Conservation (phyloP, 2,329 filamentous ascomycete species). For the Coniochaeta prunicola region DNA sequence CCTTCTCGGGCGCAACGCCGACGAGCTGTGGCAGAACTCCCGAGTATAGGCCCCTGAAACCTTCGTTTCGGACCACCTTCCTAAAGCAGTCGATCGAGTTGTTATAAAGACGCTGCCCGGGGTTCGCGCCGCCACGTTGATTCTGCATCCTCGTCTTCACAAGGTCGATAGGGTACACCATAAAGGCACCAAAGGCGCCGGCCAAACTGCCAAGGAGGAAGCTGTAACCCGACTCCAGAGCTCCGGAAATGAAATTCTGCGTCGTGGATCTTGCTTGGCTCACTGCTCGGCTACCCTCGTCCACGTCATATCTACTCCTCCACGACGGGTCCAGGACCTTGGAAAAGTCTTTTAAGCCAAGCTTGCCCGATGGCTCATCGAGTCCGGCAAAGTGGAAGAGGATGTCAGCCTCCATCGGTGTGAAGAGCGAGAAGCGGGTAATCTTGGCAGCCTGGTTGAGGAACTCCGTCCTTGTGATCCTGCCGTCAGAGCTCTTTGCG, state of each 20-base stretch:
- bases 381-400: constrained; percentile 97
- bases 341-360: constrained; percentile 78
- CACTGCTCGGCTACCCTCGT: constrained; percentile 32
- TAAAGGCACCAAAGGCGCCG: constrained; percentile 95
- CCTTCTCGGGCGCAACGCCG: constrained; percentile 97
- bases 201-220: constrained; percentile 85
- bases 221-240: constrained; percentile 78
- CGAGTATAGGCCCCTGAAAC: constrained; percentile 82
- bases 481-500: constrained; percentile 75
- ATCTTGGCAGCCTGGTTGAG: constrained; percentile 86
- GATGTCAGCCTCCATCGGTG: constrained; percentile 97
- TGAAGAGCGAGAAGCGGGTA: constrained; percentile 92
- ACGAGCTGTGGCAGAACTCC: constrained; percentile 92
- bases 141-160: constrained; percentile 99
- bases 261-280: constrained; percentile 45
- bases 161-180: constrained; percentile 98
- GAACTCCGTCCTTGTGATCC: constrained; percentile 91
- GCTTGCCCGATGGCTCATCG: constrained; percentile 78
- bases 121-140: constrained; percentile 71
- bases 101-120: constrained; percentile 87
- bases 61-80: constrained; percentile 92
- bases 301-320: constrained; percentile 55
- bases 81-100: constrained; percentile 93
- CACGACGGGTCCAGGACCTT: constrained; percentile 94
- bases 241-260: constrained; percentile 50